Conservation (phyloP, 176 grass and related monocot genomes). For the Aegilops sharonensis region DNA sequence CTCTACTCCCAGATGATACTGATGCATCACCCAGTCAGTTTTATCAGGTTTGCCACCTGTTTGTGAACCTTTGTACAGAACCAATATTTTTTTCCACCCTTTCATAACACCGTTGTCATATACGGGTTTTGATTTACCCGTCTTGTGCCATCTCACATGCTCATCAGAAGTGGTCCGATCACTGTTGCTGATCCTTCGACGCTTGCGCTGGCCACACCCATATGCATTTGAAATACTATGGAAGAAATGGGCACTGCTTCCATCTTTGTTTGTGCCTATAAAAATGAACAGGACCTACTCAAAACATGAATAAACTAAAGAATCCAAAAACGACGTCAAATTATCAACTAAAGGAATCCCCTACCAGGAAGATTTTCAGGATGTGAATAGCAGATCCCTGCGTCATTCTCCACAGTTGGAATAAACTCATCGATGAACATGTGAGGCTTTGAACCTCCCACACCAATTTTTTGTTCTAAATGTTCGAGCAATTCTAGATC, state of each 20-base stretch:
- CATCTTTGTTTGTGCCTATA: constrained; percentile 78
- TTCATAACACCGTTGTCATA: constrained; percentile 50
- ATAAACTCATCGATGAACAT: constrained; percentile 86
- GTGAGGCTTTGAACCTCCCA: constrained; percentile 59
- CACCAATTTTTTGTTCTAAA: constrained; percentile 64
- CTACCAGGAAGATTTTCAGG: constrained; percentile 88
- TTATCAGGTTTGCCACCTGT: constrained; percentile 60
- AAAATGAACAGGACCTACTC: not conserved
- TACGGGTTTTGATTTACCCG: constrained; percentile 72
- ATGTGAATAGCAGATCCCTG: constrained; percentile 85
- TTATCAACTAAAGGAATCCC: not conserved
- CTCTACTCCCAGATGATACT: constrained; percentile 70
- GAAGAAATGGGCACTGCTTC: constrained; percentile 70
- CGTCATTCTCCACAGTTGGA: constrained; percentile 58
- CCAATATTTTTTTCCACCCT: constrained; percentile 96
- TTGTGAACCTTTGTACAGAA: constrained; percentile 66
- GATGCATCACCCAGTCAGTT: constrained; percentile 87
- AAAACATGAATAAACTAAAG: constrained; percentile 11
- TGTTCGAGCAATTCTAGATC: constrained; percentile 78
- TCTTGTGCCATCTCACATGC: constrained; percentile 87
- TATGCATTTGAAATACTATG: constrained; percentile 83
- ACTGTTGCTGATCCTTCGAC: constrained; percentile 42
- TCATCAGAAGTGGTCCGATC: constrained; percentile 30
- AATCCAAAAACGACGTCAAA: no score
- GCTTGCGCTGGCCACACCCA: constrained; percentile 66